phyloP scores from a whole-genome alignment of 306 rosid species.

The Potentilla sterilis region DNA sequence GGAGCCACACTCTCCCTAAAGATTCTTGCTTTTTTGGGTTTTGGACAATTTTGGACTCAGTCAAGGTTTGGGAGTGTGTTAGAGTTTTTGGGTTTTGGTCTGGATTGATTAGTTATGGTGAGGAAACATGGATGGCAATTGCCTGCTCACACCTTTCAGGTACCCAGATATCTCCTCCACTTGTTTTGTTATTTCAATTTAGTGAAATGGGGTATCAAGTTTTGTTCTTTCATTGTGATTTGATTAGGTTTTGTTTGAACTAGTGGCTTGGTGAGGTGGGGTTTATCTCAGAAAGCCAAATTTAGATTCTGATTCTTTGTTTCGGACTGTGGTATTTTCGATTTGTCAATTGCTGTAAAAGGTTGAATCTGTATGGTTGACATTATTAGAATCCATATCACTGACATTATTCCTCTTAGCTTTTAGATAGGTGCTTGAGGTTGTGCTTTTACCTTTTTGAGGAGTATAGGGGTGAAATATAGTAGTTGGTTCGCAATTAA shows the following conservation, averaged over 20 bases:
- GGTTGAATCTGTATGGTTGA: conserved; percentile 1
- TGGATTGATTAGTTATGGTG: conserved; percentile 56
- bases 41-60: conserved; percentile 12
- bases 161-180: neutral
- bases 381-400: neutral
- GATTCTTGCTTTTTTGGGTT: neutral
- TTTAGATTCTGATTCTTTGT: conserved; percentile 4
- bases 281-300: conserved; percentile 1
- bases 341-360: conserved; percentile 21
- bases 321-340: conserved; percentile 1
- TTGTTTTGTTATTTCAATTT: neutral
- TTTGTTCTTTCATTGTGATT: neutral
- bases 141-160: conserved; percentile 99
- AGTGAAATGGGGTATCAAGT: neutral
- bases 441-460: neutral
- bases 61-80: conserved; percentile 11
- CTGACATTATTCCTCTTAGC: neutral
- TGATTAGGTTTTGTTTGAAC: conserved; percentile 43
- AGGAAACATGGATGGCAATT: conserved; percentile 97
- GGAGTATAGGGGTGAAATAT: neutral
- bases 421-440: conserved; percentile 1
- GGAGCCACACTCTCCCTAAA: neutral
- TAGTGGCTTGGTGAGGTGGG: conserved; percentile 4
- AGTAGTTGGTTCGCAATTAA: neutral
- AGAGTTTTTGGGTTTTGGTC: conserved; percentile 27